Evolutionary conservation across 148 eudicot species (phyloP), one percentile per base, ranked within the genome.

Genomic region (Nepenthes gracilis): DNA sequence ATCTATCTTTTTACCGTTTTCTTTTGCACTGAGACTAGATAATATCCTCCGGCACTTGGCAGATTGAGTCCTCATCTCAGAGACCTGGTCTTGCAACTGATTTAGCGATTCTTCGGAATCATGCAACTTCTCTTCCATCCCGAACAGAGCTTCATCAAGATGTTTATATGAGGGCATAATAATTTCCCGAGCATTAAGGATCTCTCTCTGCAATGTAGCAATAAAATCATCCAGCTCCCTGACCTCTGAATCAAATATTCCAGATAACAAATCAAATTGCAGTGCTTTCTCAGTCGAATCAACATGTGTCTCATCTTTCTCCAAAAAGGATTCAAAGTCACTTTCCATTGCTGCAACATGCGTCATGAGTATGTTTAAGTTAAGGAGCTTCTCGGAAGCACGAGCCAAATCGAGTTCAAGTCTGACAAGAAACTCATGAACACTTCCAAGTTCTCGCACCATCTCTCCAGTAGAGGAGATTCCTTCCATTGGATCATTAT

Each of bases 281-380:
- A 89, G 56, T 62, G 91, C 87, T 70, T 75, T 80, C 64, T 54
- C 68, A 47, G 68, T 67, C 64, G 77, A 66, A 62, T 69, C 80
- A 59, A 73, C 72, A 52, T 40, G 48, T 32, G 32, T 36, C 33
- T 71, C 68, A 36, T 80, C 87, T 60, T 72, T 66, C 45, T 66
- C 86, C 10, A 57, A 60, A 70, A 81, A 85, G 50, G 85, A 77
- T 81, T 89, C 99, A 70, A 84, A 80, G 64, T 89, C 90, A 70
- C 70, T 75, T 75, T 87, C 99, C 64, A 83, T 94, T 32, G 76
- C 77, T 36, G 83, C 84, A 68, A 94, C 90, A 62, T 83, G 90
- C 86, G 89, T 70, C 73, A 85, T 83, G 14, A 89, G 81, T 57
- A 85, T 56, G 73, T 78, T 79, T 72, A 94, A 78, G 75, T 89